These are phyloP conservation scores for Mortierella sp. DNA, from an alignment of 371 early-diverging fungal genomes.

Conservation along the genomic window DNA sequence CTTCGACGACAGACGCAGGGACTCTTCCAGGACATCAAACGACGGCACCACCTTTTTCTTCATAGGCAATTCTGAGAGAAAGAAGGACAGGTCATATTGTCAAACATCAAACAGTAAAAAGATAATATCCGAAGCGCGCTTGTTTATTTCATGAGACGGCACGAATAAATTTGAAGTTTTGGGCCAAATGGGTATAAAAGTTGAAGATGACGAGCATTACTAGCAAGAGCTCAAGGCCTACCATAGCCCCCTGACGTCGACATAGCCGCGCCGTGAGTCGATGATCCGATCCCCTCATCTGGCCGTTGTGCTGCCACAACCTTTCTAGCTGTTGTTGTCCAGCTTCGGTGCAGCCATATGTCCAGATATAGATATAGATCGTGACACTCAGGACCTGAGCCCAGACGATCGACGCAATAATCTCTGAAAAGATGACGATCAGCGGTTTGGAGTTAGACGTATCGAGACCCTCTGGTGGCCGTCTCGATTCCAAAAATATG, in stretches of 20 bases:
- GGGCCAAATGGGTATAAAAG: constrained; percentile 51
- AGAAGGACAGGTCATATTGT: too few species aligned
- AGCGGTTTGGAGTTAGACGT: constrained; percentile 47
- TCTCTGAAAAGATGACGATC: constrained; percentile 49
- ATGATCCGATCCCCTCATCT: constrained; percentile 5
- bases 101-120: too few species aligned
- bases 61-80: too few species aligned
- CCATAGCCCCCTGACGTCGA: constrained; percentile 53
- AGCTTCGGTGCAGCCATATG: constrained; percentile 20
- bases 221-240: constrained; percentile 45
- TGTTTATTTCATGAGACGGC: constrained; percentile 38
- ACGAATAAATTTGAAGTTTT: constrained; percentile 49
- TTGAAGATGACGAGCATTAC: constrained; percentile 48
- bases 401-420: constrained; percentile 53
- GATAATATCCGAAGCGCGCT: too few species aligned
- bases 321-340: too few species aligned
- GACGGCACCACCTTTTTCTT: too few species aligned
- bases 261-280: constrained; percentile 23
- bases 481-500: constrained; percentile 52
- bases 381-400: constrained; percentile 44
- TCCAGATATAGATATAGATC: constrained; percentile 54
- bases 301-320: background rate
- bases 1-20: too few species aligned
- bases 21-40: too few species aligned
- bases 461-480: constrained; percentile 54